These are phyloP conservation scores for Echinochloa phyllopogon DNA, from an alignment of 176 grass and related monocot genomes.

Conservation along the genomic window DNA sequence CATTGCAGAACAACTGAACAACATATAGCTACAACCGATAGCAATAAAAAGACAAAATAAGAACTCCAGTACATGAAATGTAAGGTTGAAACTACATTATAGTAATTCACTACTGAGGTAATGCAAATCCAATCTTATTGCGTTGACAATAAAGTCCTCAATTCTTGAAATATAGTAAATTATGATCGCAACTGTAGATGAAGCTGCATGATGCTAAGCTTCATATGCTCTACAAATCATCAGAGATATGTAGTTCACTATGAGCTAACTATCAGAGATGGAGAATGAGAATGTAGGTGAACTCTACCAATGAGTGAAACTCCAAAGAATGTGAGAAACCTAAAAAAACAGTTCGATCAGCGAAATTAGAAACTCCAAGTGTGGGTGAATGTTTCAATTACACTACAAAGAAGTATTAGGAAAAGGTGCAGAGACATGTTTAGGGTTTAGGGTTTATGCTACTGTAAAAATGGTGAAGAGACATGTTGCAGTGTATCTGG, in stretches of 20 bases:
- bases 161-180: conserved; percentile 24
- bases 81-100: not conserved
- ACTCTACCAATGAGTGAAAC: not conserved
- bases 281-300: not conserved
- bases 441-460: too few species aligned
- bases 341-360: not conserved
- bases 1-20: conserved; percentile 16
- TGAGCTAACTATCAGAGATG: not conserved
- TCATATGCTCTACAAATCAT: not conserved
- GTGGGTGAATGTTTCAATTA: not conserved
- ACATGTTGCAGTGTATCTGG: not conserved
- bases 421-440: not conserved
- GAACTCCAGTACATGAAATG: conserved; percentile 3
- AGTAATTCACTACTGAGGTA: conserved; percentile 8
- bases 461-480: conserved; percentile 9
- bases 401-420: not conserved
- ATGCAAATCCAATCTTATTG: not conserved
- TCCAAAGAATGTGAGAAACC: conserved; percentile 3
- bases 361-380: conserved; percentile 14
- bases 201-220: conserved; percentile 16
- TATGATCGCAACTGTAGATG: conserved; percentile 16
- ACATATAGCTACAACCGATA: not conserved
- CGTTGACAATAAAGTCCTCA: not conserved
- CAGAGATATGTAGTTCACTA: too few species aligned
- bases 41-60: conserved; percentile 10